Evolutionary conservation across 2,329 filamentous ascomycete genomes (phyloP), one percentile per base, ranked within the genome.

Genomic region (Stemphylium vesicarium): DNA sequence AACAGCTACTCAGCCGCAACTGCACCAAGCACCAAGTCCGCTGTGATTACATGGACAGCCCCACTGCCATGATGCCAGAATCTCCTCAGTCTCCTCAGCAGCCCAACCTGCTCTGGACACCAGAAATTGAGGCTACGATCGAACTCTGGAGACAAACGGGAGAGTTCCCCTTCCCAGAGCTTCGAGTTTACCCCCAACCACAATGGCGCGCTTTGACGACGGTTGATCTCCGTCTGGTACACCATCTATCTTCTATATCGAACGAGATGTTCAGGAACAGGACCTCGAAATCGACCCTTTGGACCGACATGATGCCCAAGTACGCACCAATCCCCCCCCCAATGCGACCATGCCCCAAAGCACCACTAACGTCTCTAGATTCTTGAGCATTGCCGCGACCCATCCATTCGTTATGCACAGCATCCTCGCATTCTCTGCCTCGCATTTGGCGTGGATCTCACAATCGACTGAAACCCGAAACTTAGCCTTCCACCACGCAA

Each of bases 11-110:
- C 71, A 96, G 93, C 81, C 92, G 92, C 71, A 99, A 99, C 79
- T 99, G 95, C 79, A 97, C 94, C 59, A 99, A 98, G 80, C 95
- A 99, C 80, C 96, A 97, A 80, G 95, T 96, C 69, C 90, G 93
- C 71, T 99, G 95, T 79, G 95, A 96, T 68, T 99, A 98, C 81
- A 96, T 96, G 83, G 93, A 98, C 74, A 87, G 88, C 71, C 85
- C 90, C 43, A 82, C 85, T 40, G 83, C 88, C 53, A 87, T 90
- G 57, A 78, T 79, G 44, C 82, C 84, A 62, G 82, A 82, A 60
- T 79, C 78, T 52, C 74, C 79, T 47, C 77, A 76, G 55, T 78
- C 81, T 59, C 80, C 81, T 40, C 81, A 82, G 59, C 79, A 82
- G 57, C 80, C 84, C 16, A 82, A 86, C 64, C 84, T 98, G 49